Evolutionary conservation across 78 protist species (phyloP), one percentile per base, ranked within the genome.

Genomic region (Protostelium mycophagum): DNA sequence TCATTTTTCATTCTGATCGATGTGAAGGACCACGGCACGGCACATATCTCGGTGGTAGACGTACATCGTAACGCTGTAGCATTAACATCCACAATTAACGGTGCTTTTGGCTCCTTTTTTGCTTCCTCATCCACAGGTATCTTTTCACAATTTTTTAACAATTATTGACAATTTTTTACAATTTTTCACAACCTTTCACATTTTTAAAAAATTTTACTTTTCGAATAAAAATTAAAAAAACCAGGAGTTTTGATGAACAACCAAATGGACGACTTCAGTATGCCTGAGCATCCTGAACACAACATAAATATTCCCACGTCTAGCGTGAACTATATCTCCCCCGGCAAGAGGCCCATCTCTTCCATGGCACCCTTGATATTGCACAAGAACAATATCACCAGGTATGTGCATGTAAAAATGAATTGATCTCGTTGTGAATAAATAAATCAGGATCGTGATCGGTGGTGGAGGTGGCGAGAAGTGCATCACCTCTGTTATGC

Each of bases 201-300:
- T 51, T 51, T 51, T 51, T 51, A 25, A 51, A 25, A 51, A 51
- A 51, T n/a, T n/a, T n/a, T n/a, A n/a, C n/a, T n/a, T n/a, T n/a
- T n/a, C n/a, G n/a, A n/a, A n/a, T n/a, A n/a, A n/a, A n/a, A n/a
- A n/a, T n/a, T n/a, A n/a, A n/a, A n/a, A n/a, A n/a, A n/a, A n/a
- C n/a, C n/a, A 51, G 73, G 92, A 25, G 51, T 90, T 84, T 1
- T 90, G 39, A 35, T 86, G 36, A 90, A 90, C 37, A 36, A 90
- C 37, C 83, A 90, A 83, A 84, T 86, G 92, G 92, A 90, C 84
- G 92, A 90, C 63, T 90, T 90, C 34, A 23, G 85, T 28, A 90
- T 36, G 10, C 88, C 88, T 34, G 38, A 86, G 38, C 39, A 34
- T 5, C 73, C 73, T 16, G 73, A 51, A 16, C 73, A 51, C 73